A percentile compares a stretch with the other conserved stretches of the same genome.
These are phyloP conservation scores for Botrytis sinoallii DNA, from an alignment of 2,329 filamentous ascomycete species.

Conservation along the genomic window DNA sequence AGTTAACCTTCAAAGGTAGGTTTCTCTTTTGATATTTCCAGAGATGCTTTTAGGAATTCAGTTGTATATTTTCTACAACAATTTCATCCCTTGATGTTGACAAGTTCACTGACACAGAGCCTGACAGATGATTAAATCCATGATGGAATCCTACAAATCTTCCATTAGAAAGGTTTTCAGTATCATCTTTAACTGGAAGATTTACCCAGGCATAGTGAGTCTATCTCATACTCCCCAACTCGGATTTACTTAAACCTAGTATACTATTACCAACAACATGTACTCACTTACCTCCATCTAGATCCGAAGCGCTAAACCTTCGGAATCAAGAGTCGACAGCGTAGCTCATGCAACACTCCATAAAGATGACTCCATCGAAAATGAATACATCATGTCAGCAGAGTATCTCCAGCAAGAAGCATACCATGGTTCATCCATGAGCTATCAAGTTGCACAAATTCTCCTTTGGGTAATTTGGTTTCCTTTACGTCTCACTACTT, in stretches of 20 bases:
- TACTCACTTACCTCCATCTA: background rate
- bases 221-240: background rate
- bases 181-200: background rate
- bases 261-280: background rate
- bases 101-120: background rate
- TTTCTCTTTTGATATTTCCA: background rate
- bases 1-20: background rate
- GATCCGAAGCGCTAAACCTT: background rate
- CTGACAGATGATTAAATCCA: background rate
- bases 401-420: background rate
- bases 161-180: background rate
- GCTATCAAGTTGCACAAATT: background rate
- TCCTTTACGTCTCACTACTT: background rate
- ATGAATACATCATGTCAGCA: background rate
- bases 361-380: background rate
- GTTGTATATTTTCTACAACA: background rate
- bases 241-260: rapidly evolving
- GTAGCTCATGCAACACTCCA: no score
- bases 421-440: constrained; percentile 3
- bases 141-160: background rate
- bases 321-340: background rate
- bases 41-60: background rate
- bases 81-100: background rate
- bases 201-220: background rate
- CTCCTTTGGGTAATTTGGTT: background rate